These are phyloP conservation scores for Themeda triandra DNA, from an alignment of 176 grass and related monocot genomes.

Conservation along the genomic window DNA sequence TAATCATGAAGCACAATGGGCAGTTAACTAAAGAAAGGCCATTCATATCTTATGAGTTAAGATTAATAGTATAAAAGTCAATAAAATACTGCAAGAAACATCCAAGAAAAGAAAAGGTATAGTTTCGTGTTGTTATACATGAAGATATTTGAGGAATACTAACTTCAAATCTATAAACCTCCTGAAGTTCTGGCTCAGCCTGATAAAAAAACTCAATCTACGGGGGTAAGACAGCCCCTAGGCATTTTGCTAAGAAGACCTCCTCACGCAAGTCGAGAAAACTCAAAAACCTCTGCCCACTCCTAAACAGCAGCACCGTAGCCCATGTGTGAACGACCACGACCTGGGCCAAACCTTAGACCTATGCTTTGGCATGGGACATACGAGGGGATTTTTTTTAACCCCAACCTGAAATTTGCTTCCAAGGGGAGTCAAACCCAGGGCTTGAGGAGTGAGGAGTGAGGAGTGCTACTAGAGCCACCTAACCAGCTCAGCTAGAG, in stretches of 20 bases:
- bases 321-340: no score
- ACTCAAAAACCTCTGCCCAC: no score
- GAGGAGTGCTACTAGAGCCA: not conserved
- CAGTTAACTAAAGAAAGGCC: conserved; percentile 6
- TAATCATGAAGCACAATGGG: conserved; percentile 8
- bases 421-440: not conserved
- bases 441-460: not conserved
- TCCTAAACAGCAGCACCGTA: not conserved
- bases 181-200: not conserved
- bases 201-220: not conserved
- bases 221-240: not conserved
- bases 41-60: conserved; percentile 10
- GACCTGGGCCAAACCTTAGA: no score
- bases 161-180: conserved; percentile 14
- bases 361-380: no score
- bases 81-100: conserved; percentile 11
- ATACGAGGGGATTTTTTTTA: not conserved
- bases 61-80: not conserved
- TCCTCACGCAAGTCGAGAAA: not conserved
- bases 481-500: not conserved
- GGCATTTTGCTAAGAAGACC: not conserved
- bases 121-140: not conserved
- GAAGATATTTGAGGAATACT: not conserved
- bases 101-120: not conserved
- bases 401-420: not conserved